A percentile compares a stretch with the other conserved stretches of the same genome.
Evolutionary conservation across 2,329 filamentous ascomycete species (phyloP).

Genomic region (Sclerotinia minor): DNA sequence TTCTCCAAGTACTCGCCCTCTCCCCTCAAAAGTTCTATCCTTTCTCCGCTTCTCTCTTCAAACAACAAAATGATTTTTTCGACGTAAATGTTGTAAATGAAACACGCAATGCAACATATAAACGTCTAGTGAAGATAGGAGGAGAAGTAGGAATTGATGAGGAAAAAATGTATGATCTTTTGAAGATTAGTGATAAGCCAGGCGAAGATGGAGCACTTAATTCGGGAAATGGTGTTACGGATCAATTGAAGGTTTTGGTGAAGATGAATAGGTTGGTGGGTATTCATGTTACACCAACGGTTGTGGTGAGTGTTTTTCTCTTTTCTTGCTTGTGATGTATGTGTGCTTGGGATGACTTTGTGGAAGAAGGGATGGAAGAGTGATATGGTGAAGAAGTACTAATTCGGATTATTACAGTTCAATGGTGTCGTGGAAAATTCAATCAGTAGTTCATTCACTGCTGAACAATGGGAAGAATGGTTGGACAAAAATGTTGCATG

Average conservation of each 20-base stretch:
- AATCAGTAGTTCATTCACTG: slow-evolving; percentile 76
- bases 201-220: slow-evolving; percentile 70
- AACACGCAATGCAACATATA: slow-evolving; percentile 80
- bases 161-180: slow-evolving; percentile 64
- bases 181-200: slow-evolving; percentile 69
- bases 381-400: not conserved
- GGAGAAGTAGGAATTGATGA: slow-evolving; percentile 68
- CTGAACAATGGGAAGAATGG: slow-evolving; percentile 74
- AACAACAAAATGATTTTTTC: slow-evolving; percentile 74
- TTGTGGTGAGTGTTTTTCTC: slow-evolving; percentile 49
- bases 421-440: slow-evolving; percentile 79
- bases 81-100: slow-evolving; percentile 83
- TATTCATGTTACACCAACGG: slow-evolving; percentile 88
- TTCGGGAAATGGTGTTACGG: slow-evolving; percentile 75
- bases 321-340: no score
- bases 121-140: slow-evolving; percentile 72
- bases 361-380: not conserved
- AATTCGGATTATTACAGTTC: slow-evolving; percentile 47
- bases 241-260: slow-evolving; percentile 80
- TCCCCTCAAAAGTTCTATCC: slow-evolving; percentile 71
- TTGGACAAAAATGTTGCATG: slow-evolving; percentile 21
- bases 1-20: not conserved
- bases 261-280: slow-evolving; percentile 78
- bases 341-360: not conserved
- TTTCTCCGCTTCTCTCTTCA: slow-evolving; percentile 63